Evolutionary conservation across 441 rosid genomes (phyloP).

Genomic region (Dalechampia spathulata): DNA sequence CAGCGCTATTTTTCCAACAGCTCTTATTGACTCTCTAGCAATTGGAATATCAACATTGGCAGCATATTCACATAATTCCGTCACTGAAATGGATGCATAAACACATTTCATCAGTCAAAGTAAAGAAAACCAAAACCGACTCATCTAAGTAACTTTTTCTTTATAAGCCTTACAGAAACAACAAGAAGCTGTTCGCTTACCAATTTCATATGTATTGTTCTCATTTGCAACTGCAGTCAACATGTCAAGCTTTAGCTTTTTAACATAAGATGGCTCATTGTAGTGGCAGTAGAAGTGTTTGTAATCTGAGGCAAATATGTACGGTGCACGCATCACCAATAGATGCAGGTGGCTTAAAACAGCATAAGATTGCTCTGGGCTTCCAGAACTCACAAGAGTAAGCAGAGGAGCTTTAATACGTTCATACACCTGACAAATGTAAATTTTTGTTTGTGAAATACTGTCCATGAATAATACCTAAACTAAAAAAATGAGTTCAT

Average conservation of each 20-base stretch:
- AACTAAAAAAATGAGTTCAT: slow-evolving; percentile 5
- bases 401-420: slow-evolving; percentile 96
- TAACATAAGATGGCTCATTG: slow-evolving; percentile 89
- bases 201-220: slow-evolving; percentile 94
- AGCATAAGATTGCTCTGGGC: slow-evolving; percentile 95
- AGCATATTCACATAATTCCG: slow-evolving; percentile 94
- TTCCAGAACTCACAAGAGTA: slow-evolving; percentile 96
- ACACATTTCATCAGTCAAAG: slow-evolving; percentile 16
- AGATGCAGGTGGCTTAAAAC: slow-evolving; percentile 92
- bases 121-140: slow-evolving; percentile 4
- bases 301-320: slow-evolving; percentile 77
- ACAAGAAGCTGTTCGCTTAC: slow-evolving; percentile 31
- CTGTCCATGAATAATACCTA: slow-evolving; percentile 10
- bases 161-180: slow-evolving; percentile 9
- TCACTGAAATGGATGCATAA: slow-evolving; percentile 48
- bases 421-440: slow-evolving; percentile 69
- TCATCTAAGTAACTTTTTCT: slow-evolving; percentile 11
- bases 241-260: slow-evolving; percentile 97
- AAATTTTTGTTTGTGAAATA: slow-evolving; percentile 16
- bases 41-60: slow-evolving; percentile 93
- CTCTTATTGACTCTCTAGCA: slow-evolving; percentile 93
- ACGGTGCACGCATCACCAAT: slow-evolving; percentile 94
- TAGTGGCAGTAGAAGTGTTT: slow-evolving; percentile 96
- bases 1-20: slow-evolving; percentile 94
- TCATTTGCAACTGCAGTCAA: slow-evolving; percentile 97